phyloP scores from a whole-genome alignment of 805 yeast species.

The Barnettozyma salicaria region DNA sequence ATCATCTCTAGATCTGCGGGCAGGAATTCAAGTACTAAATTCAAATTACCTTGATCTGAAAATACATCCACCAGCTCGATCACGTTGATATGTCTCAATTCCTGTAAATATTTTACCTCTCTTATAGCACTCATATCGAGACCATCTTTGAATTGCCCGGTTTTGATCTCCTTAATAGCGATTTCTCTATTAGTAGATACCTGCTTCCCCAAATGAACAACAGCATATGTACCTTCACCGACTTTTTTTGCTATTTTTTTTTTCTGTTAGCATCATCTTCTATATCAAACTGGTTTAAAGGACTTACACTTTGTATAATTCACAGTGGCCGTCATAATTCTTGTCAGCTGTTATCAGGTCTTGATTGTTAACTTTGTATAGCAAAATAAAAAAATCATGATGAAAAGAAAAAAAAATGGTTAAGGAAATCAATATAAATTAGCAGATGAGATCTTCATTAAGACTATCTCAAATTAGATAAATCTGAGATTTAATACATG shows the following conservation, averaged over 20 bases:
- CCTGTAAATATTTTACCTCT: slow-evolving; percentile 85
- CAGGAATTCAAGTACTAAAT: slow-evolving; percentile 85
- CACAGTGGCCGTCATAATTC: background rate
- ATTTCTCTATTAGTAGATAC: slow-evolving; percentile 49
- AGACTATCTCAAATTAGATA: no score
- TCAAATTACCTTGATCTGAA: slow-evolving; percentile 56
- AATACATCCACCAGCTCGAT: slow-evolving; percentile 88
- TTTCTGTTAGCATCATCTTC: no score
- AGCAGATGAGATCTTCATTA: no score
- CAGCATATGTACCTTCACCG: slow-evolving; percentile 99
- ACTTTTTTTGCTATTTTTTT: slow-evolving; percentile 87
- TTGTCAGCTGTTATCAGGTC: background rate
- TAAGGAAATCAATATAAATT: no score
- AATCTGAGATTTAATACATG: no score
- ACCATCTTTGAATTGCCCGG: slow-evolving; percentile 92
- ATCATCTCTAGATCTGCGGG: slow-evolving; percentile 90
- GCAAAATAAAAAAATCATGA: no score
- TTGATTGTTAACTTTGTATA: no score
- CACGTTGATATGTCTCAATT: slow-evolving; percentile 69
- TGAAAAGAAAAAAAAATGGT: no score
- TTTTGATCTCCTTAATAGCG: slow-evolving; percentile 94
- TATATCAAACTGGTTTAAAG: no score
- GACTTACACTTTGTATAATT: slow-evolving; percentile 7
- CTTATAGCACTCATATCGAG: slow-evolving; percentile 96
- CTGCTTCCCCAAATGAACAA: slow-evolving; percentile 81